Percentiles rank a stretch among this genome's conserved stretches.
phyloP scores from a whole-genome alignment of 2,329 filamentous ascomycete species.

The Ophiocordyceps sinensis region DNA sequence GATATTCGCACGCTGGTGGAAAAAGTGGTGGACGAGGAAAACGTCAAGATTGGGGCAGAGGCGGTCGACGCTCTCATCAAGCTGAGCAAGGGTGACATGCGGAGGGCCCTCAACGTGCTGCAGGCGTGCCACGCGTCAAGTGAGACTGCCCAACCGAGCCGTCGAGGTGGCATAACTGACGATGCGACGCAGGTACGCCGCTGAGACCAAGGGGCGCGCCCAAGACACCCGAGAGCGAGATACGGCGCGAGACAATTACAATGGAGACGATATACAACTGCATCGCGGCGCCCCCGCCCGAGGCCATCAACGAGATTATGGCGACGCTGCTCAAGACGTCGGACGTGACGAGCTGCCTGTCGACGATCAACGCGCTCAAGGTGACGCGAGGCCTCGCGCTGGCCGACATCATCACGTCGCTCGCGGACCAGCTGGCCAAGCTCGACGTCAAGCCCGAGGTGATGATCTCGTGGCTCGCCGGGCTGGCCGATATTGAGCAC shows the following conservation, averaged over 20 bases:
- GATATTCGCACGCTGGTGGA: constrained; percentile 82
- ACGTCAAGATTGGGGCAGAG: constrained; percentile 66
- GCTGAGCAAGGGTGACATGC: constrained; percentile 92
- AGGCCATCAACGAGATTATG: constrained; percentile 73
- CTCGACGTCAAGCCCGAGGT: constrained; percentile 77
- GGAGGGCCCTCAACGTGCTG: constrained; percentile 82
- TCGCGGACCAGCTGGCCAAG: constrained; percentile 69
- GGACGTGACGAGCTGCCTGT: constrained; percentile 80
- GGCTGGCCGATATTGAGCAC: constrained; percentile 86
- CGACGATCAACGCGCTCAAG: constrained; percentile 80
- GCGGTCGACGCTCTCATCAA: constrained; percentile 73
- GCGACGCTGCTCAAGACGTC: constrained; percentile 69
- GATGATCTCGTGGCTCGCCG: constrained; percentile 82
- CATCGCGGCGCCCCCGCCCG: constrained; percentile 86
- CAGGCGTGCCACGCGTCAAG: constrained; percentile 95
- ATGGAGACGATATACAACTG: constrained; percentile 95
- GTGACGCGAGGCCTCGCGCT: constrained; percentile 71
- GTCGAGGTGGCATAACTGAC: constrained; percentile 1
- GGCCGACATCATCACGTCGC: constrained; percentile 80
- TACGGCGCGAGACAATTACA: constrained; percentile 65
- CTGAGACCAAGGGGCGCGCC: constrained; percentile 45
- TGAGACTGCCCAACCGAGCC: constrained; percentile 22
- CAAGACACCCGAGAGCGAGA: constrained; percentile 45
- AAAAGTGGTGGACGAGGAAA: constrained; percentile 76
- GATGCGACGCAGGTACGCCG: constrained; percentile 41